A percentile compares a stretch with the other conserved stretches of the same genome.
Conservation (phyloP, 2,329 filamentous ascomycete species). For the Diplodia intermedia region DNA sequence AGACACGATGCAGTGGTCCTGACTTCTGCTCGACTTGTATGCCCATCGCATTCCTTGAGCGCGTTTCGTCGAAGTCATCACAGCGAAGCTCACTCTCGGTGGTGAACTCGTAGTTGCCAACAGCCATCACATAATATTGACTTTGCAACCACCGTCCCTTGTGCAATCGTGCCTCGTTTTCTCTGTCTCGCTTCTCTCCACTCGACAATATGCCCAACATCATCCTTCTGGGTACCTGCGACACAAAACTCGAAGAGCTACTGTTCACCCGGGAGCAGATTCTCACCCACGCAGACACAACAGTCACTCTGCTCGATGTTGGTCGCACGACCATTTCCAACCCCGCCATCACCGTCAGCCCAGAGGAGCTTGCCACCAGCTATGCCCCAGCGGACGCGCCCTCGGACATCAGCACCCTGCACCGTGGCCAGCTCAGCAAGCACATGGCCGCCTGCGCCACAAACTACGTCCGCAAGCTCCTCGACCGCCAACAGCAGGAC, state of each 20-base stretch:
- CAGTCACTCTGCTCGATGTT: conserved; percentile 62
- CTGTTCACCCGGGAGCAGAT: conserved; percentile 61
- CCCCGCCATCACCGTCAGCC: conserved; percentile 57
- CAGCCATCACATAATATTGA: background rate
- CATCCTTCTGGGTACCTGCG: conserved; percentile 67
- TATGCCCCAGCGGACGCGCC: conserved; percentile 38
- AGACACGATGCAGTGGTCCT: background rate
- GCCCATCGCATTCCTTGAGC: background rate
- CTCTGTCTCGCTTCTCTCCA: background rate
- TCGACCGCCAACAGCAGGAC: background rate
- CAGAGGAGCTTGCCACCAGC: conserved; percentile 51
- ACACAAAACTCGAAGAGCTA: conserved; percentile 68
- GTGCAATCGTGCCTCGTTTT: background rate
- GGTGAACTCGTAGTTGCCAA: background rate
- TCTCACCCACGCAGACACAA: conserved; percentile 40
- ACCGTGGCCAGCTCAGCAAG: conserved; percentile 64
- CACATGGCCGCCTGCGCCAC: conserved; percentile 61
- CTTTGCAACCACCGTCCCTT: background rate
- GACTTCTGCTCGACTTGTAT: background rate
- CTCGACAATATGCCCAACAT: conserved; percentile 46
- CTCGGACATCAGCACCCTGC: conserved; percentile 48
- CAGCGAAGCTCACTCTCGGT: background rate
- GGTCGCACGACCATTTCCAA: conserved; percentile 56
- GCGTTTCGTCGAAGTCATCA: background rate
- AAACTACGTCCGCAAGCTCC: conserved; percentile 45